Evolutionary conservation across 176 grass and related monocot genomes (phyloP), one percentile per base, ranked within the genome.

Genomic region (Triticum dicoccoides): DNA sequence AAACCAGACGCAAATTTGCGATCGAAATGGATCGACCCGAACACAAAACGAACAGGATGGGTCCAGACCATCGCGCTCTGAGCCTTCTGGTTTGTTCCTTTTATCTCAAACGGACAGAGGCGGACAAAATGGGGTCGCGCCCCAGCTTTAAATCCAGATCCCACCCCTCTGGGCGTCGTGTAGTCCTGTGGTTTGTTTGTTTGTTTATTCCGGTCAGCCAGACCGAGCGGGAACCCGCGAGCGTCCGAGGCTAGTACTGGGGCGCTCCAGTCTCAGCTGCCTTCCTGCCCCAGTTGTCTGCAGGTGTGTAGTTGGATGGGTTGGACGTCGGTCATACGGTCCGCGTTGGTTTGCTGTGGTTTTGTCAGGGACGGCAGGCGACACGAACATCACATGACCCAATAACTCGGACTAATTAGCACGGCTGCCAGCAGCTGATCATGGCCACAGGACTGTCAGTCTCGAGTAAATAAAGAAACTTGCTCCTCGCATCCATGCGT

Each of bases 341-440:
- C 59, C 78, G 78, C 78, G 29, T 80, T 61, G 21, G 39, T 5
- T 9, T 13, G 76, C 76, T 61, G 18, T 15, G 58, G 58, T 2
- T 51, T 2, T 45, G 61, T 65, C 15, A 65, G 56, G 35, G 35
- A 65, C 59, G 78, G 56, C 59, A 65, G 41, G 38, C 24, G 78
- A 66, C 78, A 20, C 61, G 39, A 80, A 21, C 62, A 65, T 45
- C 78, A 80, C 78, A 66, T 66, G 38, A 80, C n/a, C 18, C 61
- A 47, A 29, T 80, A 29, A 12, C 37, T 64, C 35, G 3, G 5
- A 2, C 51, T 54, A 18, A 54, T 54, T 18, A 20, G 61, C 78
- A 72, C 69, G 69, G 20, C 21, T 9, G 3, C 54, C 7, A 20
- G 59, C 59, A 2, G 13, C 12, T 42, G 59, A 27, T 29, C 61